Base-by-base conservation (phyloP, 495 filamentous ascomycete species). In the Neurospora discreta region DNA sequence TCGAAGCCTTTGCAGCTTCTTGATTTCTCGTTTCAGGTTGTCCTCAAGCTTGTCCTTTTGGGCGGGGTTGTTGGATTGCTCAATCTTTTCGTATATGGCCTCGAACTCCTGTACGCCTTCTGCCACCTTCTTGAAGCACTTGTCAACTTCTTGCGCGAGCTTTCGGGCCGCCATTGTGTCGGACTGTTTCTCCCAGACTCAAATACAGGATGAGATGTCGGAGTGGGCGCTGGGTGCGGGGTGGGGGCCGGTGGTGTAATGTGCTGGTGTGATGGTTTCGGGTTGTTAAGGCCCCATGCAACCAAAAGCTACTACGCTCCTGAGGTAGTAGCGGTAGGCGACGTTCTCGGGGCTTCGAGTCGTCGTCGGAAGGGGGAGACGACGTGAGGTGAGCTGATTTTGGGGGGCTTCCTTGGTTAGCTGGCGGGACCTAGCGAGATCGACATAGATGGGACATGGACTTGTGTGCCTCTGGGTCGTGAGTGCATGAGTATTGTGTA, bases 21-120 rank as follows among this genome's bases (percentile, higher is more conserved):
- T 99, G 89, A 98, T 98, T 84, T 98, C 96, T 74, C 95, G 91
- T 84, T 99, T 99, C 74, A 99, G 87, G 77, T 94, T 91, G 80
- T 99, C 95, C 82, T 98, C 95, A 41, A 95, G 88, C 84, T 98
- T 98, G 81, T 99, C 96, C 79, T 97, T 97, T 81, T 98, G 95
- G 41, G 96, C 93, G 71, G 91, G 87, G 82, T 98, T 99, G 68
- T 89, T 91, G 10, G 93, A 90, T 74, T 93, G 88, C 74, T 92
- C 89, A 73, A 98, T 95, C 87, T 99, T 99, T 74, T 98, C 96
- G 83, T 97, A 93, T 71, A 97, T 97, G 76, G 85, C 84, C 77
- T 98, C 94, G 79, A 99, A 99, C 68, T 92, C 90, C 69, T 89
- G 84, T n/a, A 98, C 93, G 18, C 95, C 95, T 84, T 97, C 93